phyloP scores from a whole-genome alignment of 257 asterid species.

The Petunia secreta region DNA sequence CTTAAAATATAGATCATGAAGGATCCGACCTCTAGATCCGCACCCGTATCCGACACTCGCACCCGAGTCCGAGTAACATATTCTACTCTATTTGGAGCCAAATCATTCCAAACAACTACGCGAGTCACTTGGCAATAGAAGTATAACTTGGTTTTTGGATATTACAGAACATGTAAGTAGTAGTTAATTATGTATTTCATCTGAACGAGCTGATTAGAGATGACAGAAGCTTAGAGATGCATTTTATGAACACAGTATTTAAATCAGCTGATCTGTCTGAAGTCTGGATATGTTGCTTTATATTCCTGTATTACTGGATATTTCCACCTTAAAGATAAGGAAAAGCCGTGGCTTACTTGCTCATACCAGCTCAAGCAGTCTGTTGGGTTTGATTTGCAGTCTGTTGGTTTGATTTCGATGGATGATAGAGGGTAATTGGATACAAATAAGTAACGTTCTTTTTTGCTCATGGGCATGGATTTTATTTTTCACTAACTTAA shows the following conservation, averaged over 20 bases:
- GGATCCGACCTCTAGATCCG: too few species aligned
- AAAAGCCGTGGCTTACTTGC: slow-evolving; percentile 14
- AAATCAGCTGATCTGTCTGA: not conserved
- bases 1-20: too few species aligned
- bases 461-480: not conserved
- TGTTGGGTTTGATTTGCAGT: slow-evolving; percentile 1
- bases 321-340: slow-evolving; percentile 11
- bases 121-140: not conserved
- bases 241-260: not conserved
- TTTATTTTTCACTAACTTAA: slow-evolving; percentile 3
- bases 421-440: not conserved
- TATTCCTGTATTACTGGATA: not conserved
- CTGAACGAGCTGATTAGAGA: not conserved
- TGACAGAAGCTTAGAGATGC: slow-evolving; percentile 9
- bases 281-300: slow-evolving; percentile 6
- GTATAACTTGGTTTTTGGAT: not conserved
- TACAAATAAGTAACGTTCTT: not conserved
- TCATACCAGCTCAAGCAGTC: slow-evolving; percentile 10
- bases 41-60: too few species aligned
- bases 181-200: not conserved
- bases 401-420: not conserved
- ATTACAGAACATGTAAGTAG: slow-evolving; percentile 1
- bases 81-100: not conserved
- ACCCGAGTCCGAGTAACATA: too few species aligned
- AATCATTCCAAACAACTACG: slow-evolving; percentile 1